Evolutionary conservation across 73 alveolate species (phyloP).

Genomic region (Tetrahymena borealis): DNA sequence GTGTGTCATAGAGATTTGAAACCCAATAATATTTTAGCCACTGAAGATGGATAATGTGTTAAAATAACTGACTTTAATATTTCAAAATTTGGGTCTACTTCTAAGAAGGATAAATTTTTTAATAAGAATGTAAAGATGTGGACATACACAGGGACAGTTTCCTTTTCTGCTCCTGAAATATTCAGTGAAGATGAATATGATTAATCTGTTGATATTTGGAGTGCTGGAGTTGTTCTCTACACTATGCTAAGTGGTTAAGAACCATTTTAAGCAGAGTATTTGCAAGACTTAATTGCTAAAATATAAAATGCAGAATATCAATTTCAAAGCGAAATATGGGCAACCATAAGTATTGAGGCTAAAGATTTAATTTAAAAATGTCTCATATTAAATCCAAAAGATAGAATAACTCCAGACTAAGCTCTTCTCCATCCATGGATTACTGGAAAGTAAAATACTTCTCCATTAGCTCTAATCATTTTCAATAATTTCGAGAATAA

Average conservation of each 20-base stretch:
- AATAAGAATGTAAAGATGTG: conserved; percentile 35
- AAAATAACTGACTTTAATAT: conserved; percentile 45
- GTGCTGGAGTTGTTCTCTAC: conserved; percentile 37
- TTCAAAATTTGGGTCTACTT: conserved; percentile 27
- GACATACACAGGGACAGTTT: conserved; percentile 47
- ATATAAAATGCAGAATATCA: background rate
- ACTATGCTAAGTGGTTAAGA: conserved; percentile 32
- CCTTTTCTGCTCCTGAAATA: conserved; percentile 45
- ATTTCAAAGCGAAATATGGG: background rate
- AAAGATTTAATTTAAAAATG: conserved; percentile 63
- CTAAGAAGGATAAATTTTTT: conserved; percentile 14
- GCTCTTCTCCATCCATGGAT: conserved; percentile 90
- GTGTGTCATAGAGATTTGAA: conserved; percentile 45
- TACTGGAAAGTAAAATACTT: conserved; percentile 52
- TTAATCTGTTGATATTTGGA: conserved; percentile 26
- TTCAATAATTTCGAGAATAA: background rate
- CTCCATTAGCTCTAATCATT: background rate
- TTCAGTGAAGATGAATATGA: conserved; percentile 43
- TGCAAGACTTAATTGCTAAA: background rate
- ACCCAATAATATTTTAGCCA: conserved; percentile 33
- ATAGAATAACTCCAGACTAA: conserved; percentile 69
- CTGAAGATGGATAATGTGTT: conserved; percentile 13
- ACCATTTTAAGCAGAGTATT: background rate
- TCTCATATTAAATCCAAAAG: conserved; percentile 60
- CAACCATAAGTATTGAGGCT: conserved; percentile 25